phyloP scores from a whole-genome alignment of 192 early-diverging fungal genomes.

The Coemansia sp. region DNA sequence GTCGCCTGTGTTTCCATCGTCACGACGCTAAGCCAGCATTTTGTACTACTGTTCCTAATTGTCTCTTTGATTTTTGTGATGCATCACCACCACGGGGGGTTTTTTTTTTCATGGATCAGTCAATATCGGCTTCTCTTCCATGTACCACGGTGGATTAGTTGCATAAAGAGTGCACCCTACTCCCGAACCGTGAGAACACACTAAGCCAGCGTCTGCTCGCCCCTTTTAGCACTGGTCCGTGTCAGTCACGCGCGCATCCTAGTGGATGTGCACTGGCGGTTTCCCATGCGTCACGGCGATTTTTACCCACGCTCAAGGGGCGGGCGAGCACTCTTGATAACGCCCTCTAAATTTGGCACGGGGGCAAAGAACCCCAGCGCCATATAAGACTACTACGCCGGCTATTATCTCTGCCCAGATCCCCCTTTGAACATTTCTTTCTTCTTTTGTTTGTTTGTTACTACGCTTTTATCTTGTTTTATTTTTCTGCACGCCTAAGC shows the following conservation, averaged over 20 bases:
- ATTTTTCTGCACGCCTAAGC: not conserved
- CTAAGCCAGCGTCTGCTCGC: not conserved
- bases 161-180: not conserved
- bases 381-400: not conserved
- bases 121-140: not conserved
- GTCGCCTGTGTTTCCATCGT: not conserved
- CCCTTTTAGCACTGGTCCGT: not conserved
- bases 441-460: not conserved
- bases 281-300: constrained; percentile 14
- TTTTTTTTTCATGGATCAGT: not conserved
- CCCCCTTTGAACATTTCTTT: not conserved
- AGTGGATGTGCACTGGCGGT: constrained; percentile 4
- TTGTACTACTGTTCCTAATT: not conserved
- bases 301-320: constrained; percentile 1
- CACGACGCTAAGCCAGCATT: not conserved
- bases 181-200: constrained; percentile 2
- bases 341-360: not conserved
- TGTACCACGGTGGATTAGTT: constrained; percentile 3
- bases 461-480: not conserved
- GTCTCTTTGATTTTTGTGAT: not conserved
- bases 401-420: not conserved
- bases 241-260: not conserved
- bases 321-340: not conserved
- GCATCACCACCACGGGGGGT: not conserved
- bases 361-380: not conserved